Conservation (phyloP, 495 filamentous ascomycete species). For the Hyaloscypha variabilis region DNA sequence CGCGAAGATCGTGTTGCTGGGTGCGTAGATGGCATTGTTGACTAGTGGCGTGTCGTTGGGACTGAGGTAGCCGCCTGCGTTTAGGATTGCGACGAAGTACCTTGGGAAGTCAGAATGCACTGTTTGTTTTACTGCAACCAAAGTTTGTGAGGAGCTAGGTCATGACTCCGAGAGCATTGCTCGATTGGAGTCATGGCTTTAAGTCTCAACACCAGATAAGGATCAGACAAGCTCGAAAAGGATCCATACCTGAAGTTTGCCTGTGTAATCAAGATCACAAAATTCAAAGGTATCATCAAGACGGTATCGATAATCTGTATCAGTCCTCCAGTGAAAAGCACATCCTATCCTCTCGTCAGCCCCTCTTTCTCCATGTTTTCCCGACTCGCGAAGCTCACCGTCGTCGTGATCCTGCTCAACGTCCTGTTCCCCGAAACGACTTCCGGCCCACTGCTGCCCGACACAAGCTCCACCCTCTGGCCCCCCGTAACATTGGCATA, state of each 20-base stretch:
- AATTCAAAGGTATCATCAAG: not conserved
- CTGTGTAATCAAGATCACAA: conserved; percentile 1
- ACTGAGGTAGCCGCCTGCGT: conserved; percentile 6
- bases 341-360: not conserved
- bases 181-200: no score
- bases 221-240: no score
- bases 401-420: not conserved
- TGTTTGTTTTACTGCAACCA: no score
- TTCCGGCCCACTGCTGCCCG: not conserved
- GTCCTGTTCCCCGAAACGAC: not conserved
- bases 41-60: not conserved
- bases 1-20: not conserved
- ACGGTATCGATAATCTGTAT: not conserved
- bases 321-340: not conserved
- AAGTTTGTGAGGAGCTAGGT: no score
- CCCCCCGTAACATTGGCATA: not conserved
- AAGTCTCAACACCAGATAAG: no score
- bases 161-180: no score
- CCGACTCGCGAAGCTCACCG: not conserved
- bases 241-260: not conserved
- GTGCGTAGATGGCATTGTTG: not conserved
- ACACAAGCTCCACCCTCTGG: not conserved
- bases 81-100: conserved; percentile 6
- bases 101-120: not conserved
- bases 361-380: not conserved